Percentiles rank a stretch among this genome's conserved stretches.
phyloP scores from a whole-genome alignment of 2,329 filamentous ascomycete genomes.

The Ramichloridium luteum region DNA sequence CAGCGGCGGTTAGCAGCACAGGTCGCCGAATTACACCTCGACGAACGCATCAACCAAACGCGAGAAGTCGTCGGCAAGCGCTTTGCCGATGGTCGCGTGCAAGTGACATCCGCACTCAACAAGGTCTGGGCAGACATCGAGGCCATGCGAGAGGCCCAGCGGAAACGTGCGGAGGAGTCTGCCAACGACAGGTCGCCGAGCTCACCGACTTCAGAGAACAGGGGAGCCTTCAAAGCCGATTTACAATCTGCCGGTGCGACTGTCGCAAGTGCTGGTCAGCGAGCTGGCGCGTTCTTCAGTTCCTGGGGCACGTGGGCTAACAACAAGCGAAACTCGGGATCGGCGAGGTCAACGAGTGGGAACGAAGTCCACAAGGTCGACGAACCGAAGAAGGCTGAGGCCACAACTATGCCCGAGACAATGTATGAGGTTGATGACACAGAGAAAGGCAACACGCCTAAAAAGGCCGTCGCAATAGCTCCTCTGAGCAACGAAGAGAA shows the following conservation, averaged over 20 bases:
- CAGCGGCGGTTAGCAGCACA: constrained; percentile 82
- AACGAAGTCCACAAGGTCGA: not conserved
- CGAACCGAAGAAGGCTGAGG: too few relatives aligned
- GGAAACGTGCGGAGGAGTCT: constrained; percentile 48
- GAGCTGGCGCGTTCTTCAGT: constrained; percentile 50
- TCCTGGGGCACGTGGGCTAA: constrained; percentile 55
- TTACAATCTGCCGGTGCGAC: constrained; percentile 43
- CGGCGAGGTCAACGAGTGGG: constrained; percentile 8
- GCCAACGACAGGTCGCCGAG: constrained; percentile 18
- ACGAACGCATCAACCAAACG: constrained; percentile 75
- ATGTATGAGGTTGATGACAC: too few relatives aligned
- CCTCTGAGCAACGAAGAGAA: too few relatives aligned
- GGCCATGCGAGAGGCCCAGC: constrained; percentile 60
- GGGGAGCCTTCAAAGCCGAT: constrained; percentile 31
- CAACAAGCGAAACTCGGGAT: constrained; percentile 56
- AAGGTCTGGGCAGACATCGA: constrained; percentile 88
- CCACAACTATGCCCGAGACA: too few relatives aligned
- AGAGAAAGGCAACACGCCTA: too few relatives aligned
- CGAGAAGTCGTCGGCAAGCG: constrained; percentile 80
- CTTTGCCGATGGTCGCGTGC: constrained; percentile 75
- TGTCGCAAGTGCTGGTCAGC: constrained; percentile 40
- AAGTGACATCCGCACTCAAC: constrained; percentile 76
- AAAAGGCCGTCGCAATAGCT: too few relatives aligned
- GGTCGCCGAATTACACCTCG: constrained; percentile 83
- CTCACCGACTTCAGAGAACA: constrained; percentile 6